Conservation (phyloP, 495 filamentous ascomycete species). For the Penicillium angulare region DNA sequence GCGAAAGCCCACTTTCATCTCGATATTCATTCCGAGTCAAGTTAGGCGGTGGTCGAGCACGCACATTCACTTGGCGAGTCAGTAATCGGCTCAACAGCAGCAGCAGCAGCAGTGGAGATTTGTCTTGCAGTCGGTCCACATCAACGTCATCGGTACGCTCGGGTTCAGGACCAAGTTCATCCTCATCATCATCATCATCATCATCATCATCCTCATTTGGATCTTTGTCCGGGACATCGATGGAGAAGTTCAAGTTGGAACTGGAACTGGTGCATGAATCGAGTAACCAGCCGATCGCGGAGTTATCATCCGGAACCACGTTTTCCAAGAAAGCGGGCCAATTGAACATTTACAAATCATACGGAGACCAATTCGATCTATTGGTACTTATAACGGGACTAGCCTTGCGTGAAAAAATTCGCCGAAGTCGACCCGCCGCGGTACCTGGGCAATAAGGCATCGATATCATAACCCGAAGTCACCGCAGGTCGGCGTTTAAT, state of each 20-base stretch:
- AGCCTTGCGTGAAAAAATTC: conserved; percentile 16
- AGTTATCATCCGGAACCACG: conserved; percentile 23
- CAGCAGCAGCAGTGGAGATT: neutral
- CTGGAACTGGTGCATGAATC: conserved; percentile 15
- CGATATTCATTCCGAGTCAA: conserved; percentile 30
- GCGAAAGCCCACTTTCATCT: conserved; percentile 13
- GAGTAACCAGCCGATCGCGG: conserved; percentile 18
- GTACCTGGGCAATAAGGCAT: too few relatives aligned
- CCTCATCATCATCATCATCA: neutral
- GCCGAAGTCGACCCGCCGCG: conserved; percentile 2
- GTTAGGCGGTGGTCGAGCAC: conserved; percentile 1
- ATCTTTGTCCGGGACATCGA: neutral
- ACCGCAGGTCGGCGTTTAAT: too few relatives aligned
- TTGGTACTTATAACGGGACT: conserved; percentile 24
- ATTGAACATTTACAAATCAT: conserved; percentile 19
- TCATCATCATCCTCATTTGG: neutral
- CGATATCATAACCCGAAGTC: too few relatives aligned
- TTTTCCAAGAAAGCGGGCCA: conserved; percentile 13
- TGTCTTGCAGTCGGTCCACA: neutral
- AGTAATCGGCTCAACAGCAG: conserved; percentile 33
- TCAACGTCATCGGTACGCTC: too few relatives aligned
- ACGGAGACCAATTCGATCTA: conserved; percentile 16
- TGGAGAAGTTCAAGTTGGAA: neutral
- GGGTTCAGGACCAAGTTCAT: neutral
- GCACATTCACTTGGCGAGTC: conserved; percentile 33